phyloP scores from a whole-genome alignment of 352 stramenopile species.

The Globisporangium viniferum region DNA sequence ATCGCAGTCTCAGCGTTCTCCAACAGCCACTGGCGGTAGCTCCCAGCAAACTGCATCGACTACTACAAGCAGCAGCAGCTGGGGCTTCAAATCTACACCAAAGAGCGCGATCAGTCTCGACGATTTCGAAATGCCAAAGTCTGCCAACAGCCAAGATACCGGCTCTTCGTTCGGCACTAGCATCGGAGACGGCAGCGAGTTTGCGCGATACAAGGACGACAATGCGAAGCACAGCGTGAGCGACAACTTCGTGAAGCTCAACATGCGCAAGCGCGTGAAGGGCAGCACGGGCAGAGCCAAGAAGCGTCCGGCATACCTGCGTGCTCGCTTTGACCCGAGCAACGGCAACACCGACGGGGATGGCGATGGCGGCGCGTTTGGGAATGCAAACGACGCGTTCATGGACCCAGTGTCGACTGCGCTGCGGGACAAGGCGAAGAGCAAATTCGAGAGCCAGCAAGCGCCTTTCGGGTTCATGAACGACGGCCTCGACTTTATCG shows the following conservation, averaged over 20 bases:
- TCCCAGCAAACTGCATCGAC: neutral
- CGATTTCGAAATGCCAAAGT: slow-evolving; percentile 33
- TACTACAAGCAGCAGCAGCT: slow-evolving; percentile 11
- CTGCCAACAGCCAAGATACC: neutral
- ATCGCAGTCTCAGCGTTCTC: slow-evolving; percentile 1
- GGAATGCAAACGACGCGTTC: slow-evolving; percentile 12
- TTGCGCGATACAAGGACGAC: slow-evolving; percentile 63
- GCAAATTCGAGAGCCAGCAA: slow-evolving; percentile 23
- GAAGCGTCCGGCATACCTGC: slow-evolving; percentile 68
- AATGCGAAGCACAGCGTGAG: slow-evolving; percentile 45
- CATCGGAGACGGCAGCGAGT: slow-evolving; percentile 18
- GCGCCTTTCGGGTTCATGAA: slow-evolving; percentile 26
- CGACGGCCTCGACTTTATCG: slow-evolving; percentile 76
- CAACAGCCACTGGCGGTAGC: neutral
- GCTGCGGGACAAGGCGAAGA: slow-evolving; percentile 17
- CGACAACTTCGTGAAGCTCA: slow-evolving; percentile 78
- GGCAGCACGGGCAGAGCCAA: slow-evolving; percentile 63
- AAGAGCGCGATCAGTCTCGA: slow-evolving; percentile 25
- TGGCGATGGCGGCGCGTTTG: too few relatives aligned
- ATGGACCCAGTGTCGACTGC: slow-evolving; percentile 14
- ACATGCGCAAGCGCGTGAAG: slow-evolving; percentile 76
- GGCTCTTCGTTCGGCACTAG: neutral
- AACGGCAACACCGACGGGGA: neutral
- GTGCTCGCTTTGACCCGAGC: slow-evolving; percentile 22
- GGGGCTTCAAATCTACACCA: slow-evolving; percentile 31